Base-by-base conservation (phyloP, 192 early-diverging fungal species). In the Umbelopsis vinacea region DNA sequence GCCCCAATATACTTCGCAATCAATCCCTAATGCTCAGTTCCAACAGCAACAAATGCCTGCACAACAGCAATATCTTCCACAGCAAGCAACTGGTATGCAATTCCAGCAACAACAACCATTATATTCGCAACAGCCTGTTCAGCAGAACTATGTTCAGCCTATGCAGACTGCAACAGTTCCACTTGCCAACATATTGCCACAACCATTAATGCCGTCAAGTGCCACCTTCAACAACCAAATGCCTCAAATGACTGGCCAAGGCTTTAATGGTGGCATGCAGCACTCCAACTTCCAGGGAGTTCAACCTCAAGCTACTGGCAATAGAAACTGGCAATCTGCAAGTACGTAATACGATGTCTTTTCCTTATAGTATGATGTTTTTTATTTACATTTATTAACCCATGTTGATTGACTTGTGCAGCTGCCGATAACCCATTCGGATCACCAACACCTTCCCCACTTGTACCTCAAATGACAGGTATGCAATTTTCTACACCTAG, bases 271-370 rank as follows among this genome's bases (percentile, higher is more conserved):
- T 23, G 68, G 48, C 6, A 50, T 50, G 48, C 48, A 50, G n/a
- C 48, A 50, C 7, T 21, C 48, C 17, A 19, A 19, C 48, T 50
- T 50, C 48, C 48, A 50, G 5, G 73, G 78, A 23, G 60, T 77
- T 66, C 74, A 76, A 2, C 74, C 79, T 48, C 84, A 85, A 43
- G 46, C 74, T 12, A 85, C 84, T 7, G 84, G 84, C 24, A 69
- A 69, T 57, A 73, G 75, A 26, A 79, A 68, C 55, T 84, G 80
- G 83, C 70, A 66, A 46, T 74, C 71, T 40, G 78, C 83, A 2
- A 82, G 81, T 82, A 82, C 35, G 81, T 33, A 17, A n/a, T 63
- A 23, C 17, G 4, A 15, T 21, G 12, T 3, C 12, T 19, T 46
- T 14, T 29, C 29, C 29, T 3, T 2, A 29, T 29, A 29, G 29